phyloP scores from a whole-genome alignment of 495 filamentous ascomycete genomes.

The Neurospora africana region DNA sequence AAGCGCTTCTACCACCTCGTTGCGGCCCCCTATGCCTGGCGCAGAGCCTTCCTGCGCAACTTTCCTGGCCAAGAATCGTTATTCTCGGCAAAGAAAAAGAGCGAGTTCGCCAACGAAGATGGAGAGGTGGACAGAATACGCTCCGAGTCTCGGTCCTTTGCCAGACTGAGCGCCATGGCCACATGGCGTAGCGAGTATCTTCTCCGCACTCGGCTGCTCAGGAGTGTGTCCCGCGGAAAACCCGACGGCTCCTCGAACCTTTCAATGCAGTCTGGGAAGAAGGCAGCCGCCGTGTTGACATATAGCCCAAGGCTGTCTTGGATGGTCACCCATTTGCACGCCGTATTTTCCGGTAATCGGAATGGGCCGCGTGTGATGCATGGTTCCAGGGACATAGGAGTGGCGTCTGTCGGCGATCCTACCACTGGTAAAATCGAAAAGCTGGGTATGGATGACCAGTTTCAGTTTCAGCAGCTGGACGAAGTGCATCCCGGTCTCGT shows the following conservation, averaged over 20 bases:
- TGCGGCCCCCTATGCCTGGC: slow-evolving; percentile 83
- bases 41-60: slow-evolving; percentile 76
- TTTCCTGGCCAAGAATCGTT: slow-evolving; percentile 62
- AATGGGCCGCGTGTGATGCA: slow-evolving; percentile 70
- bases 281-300: slow-evolving; percentile 49
- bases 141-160: slow-evolving; percentile 53
- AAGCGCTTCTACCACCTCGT: slow-evolving; percentile 73
- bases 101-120: slow-evolving; percentile 24
- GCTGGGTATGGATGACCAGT: slow-evolving; percentile 70
- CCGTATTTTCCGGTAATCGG: slow-evolving; percentile 55
- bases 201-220: slow-evolving; percentile 69
- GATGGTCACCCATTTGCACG: slow-evolving; percentile 66
- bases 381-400: slow-evolving; percentile 63
- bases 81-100: slow-evolving; percentile 21
- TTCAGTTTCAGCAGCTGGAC: slow-evolving; percentile 61
- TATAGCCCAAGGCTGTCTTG: slow-evolving; percentile 73
- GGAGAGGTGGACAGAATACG: slow-evolving; percentile 52
- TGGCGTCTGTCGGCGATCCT: slow-evolving; percentile 65
- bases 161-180: slow-evolving; percentile 63
- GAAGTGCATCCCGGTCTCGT: slow-evolving; percentile 62
- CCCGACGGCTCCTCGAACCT: slow-evolving; percentile 32
- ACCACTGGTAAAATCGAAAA: slow-evolving; percentile 66
- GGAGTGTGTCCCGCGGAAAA: slow-evolving; percentile 66
- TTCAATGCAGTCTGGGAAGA: slow-evolving; percentile 43
- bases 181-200: slow-evolving; percentile 94